Percentiles rank a stretch among this genome's conserved stretches.
Conservation (phyloP, 1,139 yeast genomes). For the Barnettozyma hawaiiensis region DNA sequence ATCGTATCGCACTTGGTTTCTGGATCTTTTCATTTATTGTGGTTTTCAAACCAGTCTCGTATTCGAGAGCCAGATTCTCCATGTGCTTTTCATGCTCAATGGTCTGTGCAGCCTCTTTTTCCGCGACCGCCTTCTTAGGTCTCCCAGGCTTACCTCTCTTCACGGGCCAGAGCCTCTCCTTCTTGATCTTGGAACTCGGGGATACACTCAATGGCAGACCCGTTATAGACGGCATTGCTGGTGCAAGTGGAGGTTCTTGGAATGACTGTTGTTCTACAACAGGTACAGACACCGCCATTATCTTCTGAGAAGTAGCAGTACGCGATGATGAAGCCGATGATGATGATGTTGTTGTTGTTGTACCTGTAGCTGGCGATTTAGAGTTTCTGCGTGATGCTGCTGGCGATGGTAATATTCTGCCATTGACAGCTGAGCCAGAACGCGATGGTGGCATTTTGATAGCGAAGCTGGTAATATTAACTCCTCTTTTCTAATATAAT, state of each 20-base stretch:
- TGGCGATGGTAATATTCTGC: constrained; percentile 6
- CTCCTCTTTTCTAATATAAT: too few relatives aligned
- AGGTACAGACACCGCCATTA: background rate
- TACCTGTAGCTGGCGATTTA: constrained; percentile 12
- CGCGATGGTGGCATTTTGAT: background rate
- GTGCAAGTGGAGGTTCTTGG: constrained; percentile 53
- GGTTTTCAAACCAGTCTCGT: constrained; percentile 31
- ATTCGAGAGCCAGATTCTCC: constrained; percentile 2
- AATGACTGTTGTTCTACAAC: background rate
- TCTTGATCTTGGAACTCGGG: constrained; percentile 51
- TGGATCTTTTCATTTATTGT: constrained; percentile 32
- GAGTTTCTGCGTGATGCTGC: constrained; percentile 25
- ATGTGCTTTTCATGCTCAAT: constrained; percentile 4
- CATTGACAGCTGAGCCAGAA: background rate
- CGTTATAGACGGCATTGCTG: constrained; percentile 41
- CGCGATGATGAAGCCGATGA: background rate
- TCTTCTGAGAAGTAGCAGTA: background rate
- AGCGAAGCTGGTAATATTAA: background rate
- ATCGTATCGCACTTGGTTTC: constrained; percentile 34
- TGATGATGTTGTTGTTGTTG: background rate
- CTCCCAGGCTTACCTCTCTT: constrained; percentile 16
- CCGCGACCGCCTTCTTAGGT: background rate
- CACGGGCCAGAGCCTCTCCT: constrained; percentile 45
- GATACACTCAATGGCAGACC: constrained; percentile 62
- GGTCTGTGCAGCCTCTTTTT: background rate